Evolutionary conservation across 2,329 filamentous ascomycete genomes (phyloP), one percentile per base, ranked within the genome.

Genomic region (Pyrenophora tritici-repentis): DNA sequence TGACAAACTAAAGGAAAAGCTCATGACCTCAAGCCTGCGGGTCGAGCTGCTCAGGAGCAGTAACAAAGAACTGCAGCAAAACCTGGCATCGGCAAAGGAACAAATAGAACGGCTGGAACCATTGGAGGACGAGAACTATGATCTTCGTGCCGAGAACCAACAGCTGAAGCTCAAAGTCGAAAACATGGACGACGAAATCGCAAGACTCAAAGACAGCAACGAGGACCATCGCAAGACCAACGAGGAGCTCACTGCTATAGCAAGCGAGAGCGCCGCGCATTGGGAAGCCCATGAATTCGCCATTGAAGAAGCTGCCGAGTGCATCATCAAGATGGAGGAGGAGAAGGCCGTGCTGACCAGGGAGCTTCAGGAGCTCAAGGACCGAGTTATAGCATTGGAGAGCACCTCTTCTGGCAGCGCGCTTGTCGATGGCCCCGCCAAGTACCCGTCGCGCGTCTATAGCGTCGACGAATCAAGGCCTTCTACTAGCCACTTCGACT

Each of bases 401-500:
- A 45, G 43, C n/a, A 37, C 49, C 32, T 55, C 46, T 6, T 39
- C 45, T 6, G 24, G 53, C 13, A 50, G 50, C 34, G 47, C 56
- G 22, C 56, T 62, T 4, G 40, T 60, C 17, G 58, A 65, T 39
- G 59, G 58, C 29, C 41, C 56, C 0, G 44, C 14, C 24, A 49
- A 55, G 2, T 62, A 56, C 35, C 65, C 65, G 8, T 46, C 55
- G n/a, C 62, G 62, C 14, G 54, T 71, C 31, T 63, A 64, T 34
- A 72, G 67, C 46, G 67, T 72, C 20, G 68, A 73, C 32, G 71
- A 71, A 35, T 65, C 67, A 4, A 59, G 67, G 6, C 67, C 69
- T n/a, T 70, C 70, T n/a, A 73, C 70, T 8, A 68, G 63, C 31
- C 63, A 72, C 38, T 66, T 68, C 33, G 67, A 71, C 41, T 73